Base-by-base conservation (phyloP, 2,329 filamentous ascomycete genomes). In the Cladosporium sphaerospermum region DNA sequence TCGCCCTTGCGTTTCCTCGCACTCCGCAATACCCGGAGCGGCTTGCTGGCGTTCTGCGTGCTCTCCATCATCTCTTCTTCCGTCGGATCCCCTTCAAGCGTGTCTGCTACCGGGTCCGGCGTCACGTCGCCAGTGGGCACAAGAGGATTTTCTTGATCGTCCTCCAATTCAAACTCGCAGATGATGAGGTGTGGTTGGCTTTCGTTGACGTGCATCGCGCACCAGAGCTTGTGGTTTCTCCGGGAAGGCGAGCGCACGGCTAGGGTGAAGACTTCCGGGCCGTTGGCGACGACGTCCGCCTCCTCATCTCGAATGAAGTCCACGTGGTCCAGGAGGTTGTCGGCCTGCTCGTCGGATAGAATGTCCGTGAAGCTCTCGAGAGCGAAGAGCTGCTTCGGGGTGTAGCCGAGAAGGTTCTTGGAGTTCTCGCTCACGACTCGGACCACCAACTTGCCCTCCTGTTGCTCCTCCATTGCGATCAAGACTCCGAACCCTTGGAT, bases 241-340 rank as follows among this genome's bases (percentile, higher is more conserved):
- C 73, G 66, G 19, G 52, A 23, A 0, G 82, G 78, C 0, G 76
- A 70, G n/a, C 80, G 80, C 42, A 95, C 77, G 0, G 86, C 84
- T 46, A 95, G 70, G 45, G 87, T 88, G 61, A 96, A 93, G 3
- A 96, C 88, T 62, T 95, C 89, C 0, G 89, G 89, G 0, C 89
- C 90, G 58, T 91, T 90, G 1, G 79, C 71, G 0, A 79, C 75
- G 1, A 88, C 83, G 64, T 95, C 88, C 0, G 84, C 80, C 9
- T 88, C 86, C 57, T 93, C 89, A 47, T 95, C 89, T 18, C 85
- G 81, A 50, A 95, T 88, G 64, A 95, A 95, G 64, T 95, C 88
- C 48, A 95, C 80, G 59, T 95, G 89, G 59, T 95, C 89, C 6
- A 93, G 73, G 1, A 96, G 73, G 57, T 88, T 91, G 58, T 95